Evolutionary conservation across 2,329 filamentous ascomycete species (phyloP).

Genomic region (Chrysosporium queenslandicum): DNA sequence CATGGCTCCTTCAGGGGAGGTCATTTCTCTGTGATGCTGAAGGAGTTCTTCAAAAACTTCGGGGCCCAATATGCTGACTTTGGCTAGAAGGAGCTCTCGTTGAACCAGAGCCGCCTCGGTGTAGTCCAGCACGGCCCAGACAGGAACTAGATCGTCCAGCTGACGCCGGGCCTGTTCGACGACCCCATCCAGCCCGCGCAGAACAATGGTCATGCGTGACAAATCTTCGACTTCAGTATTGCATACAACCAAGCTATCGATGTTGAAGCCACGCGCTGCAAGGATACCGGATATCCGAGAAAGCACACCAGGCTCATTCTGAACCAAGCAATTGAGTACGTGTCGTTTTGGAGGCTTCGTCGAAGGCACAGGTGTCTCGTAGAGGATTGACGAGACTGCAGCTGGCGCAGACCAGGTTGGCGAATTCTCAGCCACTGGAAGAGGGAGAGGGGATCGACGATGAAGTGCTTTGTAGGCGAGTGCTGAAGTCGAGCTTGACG

Average conservation of each 20-base stretch:
- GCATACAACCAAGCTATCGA: conserved; percentile 95
- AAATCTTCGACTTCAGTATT: conserved; percentile 95
- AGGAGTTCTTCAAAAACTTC: conserved; percentile 98
- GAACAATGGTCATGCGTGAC: conserved; percentile 96
- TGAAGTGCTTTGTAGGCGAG: conserved; percentile 96
- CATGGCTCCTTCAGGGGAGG: conserved; percentile 33
- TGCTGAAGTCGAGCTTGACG: conserved; percentile 65
- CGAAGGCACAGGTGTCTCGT: conserved; percentile 86
- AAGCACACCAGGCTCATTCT: conserved; percentile 96
- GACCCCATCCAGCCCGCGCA: conserved; percentile 78
- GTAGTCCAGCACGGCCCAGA: conserved; percentile 97
- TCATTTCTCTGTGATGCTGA: conserved; percentile 88
- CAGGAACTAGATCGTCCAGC: conserved; percentile 90
- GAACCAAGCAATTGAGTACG: conserved; percentile 94
- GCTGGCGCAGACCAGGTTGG: conserved; percentile 81
- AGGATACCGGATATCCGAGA: conserved; percentile 94
- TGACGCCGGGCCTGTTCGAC: conserved; percentile 94
- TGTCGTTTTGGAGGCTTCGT: conserved; percentile 80
- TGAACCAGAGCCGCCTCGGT: conserved; percentile 86
- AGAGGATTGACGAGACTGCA: conserved; percentile 95
- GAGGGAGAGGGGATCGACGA: conserved; percentile 73
- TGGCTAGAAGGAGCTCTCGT: conserved; percentile 87
- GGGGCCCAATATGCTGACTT: conserved; percentile 90
- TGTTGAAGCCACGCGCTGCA: conserved; percentile 95
- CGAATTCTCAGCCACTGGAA: conserved; percentile 64